phyloP scores from a whole-genome alignment of 768 basidiomycete species.

The Cystofilobasidium macerans region DNA sequence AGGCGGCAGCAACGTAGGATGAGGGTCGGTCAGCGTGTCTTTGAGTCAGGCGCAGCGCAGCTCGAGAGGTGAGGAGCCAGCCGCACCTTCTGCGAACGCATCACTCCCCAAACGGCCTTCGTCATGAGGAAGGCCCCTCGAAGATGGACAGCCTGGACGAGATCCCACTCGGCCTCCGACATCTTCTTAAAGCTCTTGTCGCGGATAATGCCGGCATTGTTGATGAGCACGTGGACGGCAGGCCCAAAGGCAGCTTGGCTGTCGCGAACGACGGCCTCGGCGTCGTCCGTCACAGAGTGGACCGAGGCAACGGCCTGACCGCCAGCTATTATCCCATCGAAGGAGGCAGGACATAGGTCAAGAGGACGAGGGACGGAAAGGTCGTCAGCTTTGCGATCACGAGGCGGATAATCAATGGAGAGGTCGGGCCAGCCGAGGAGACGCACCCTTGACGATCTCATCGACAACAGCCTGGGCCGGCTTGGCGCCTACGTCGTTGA shows the following conservation, averaged over 20 bases:
- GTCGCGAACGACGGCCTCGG: conserved; percentile 30
- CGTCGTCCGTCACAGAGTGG: conserved; percentile 21
- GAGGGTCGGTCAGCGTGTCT: not conserved
- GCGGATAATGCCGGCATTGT: conserved; percentile 80
- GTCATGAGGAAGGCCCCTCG: conserved; percentile 88
- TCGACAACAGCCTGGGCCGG: conserved; percentile 87
- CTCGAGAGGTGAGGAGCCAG: not conserved
- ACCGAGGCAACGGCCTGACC: conserved; percentile 58
- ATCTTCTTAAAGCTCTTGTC: conserved; percentile 77
- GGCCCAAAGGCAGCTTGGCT: conserved; percentile 14
- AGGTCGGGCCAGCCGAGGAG: no score
- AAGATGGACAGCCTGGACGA: conserved; percentile 75
- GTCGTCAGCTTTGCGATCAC: no score
- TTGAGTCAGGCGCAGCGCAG: not conserved
- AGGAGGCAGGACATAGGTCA: not conserved
- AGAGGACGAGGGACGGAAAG: conserved; percentile 5
- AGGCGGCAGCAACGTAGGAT: not conserved
- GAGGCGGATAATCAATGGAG: no score
- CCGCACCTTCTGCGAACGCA: conserved; percentile 47
- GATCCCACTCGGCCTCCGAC: conserved; percentile 88
- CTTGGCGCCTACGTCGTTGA: conserved; percentile 81
- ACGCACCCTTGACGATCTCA: conserved; percentile 66
- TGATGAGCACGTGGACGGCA: conserved; percentile 51
- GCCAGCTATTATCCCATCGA: conserved; percentile 49
- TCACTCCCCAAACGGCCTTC: conserved; percentile 90